phyloP scores from a whole-genome alignment of 129 eudicot genomes.

The carrot (Daucus carota) region DH1_v3.0 NC_030384.2:36886501-36887000 shows the following conservation, averaged over 20 bases:
- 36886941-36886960: neutral
- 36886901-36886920: neutral
- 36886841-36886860: neutral
- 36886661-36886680: neutral
- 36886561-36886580: slow-evolving; percentile 54
- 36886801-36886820: neutral
- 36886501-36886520: neutral
- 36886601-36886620: slow-evolving; percentile 91
- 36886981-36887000: neutral
- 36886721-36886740: neutral
- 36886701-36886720: slow-evolving; percentile 1
- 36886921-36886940: neutral
- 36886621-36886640: slow-evolving; percentile 60
- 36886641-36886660: slow-evolving; percentile 1
- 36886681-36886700: neutral
- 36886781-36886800: neutral
- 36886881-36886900: neutral
- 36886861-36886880: neutral
- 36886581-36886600: slow-evolving; percentile 89
- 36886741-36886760: neutral
- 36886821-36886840: neutral
- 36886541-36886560: slow-evolving; percentile 4
- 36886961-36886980: neutral
- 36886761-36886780: neutral
- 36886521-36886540: too few species aligned